A percentile compares a stretch with the other conserved stretches of the same genome.
Evolutionary conservation across 176 grass and related monocot genomes (phyloP).

Genomic region (Canna indica): DNA sequence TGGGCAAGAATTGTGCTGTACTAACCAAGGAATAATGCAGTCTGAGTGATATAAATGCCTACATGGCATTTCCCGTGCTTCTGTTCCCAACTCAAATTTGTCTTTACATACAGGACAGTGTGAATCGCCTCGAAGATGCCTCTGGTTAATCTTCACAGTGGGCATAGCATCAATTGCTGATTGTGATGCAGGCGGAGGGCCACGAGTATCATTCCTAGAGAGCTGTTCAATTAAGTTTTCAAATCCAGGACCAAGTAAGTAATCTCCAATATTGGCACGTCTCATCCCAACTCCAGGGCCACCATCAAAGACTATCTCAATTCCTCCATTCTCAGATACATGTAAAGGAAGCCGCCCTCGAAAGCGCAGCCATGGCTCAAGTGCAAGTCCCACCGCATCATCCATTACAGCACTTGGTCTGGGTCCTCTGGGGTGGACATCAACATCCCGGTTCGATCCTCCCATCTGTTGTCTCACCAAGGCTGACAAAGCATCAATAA

Average conservation of each 20-base stretch:
- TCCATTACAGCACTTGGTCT: constrained; percentile 7
- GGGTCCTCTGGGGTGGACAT: constrained; percentile 25
- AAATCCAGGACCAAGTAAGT: constrained; percentile 34
- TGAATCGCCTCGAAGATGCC: constrained; percentile 26
- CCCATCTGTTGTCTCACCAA: constrained; percentile 38
- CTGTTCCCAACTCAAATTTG: constrained; percentile 19
- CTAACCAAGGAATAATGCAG: constrained; percentile 26
- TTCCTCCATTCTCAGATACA: constrained; percentile 5
- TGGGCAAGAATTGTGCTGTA: constrained; percentile 26
- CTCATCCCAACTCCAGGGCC: constrained; percentile 26
- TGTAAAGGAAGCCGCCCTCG: constrained; percentile 28
- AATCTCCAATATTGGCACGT: constrained; percentile 38
- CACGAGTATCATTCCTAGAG: constrained; percentile 17
- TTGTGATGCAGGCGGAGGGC: constrained; percentile 24
- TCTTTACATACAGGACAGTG: constrained; percentile 30
- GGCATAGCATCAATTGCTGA: constrained; percentile 24
- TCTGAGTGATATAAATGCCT: constrained; percentile 29
- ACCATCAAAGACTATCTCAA: constrained; percentile 28
- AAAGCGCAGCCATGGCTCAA: constrained; percentile 31
- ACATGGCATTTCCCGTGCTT: constrained; percentile 29
- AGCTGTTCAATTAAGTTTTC: constrained; percentile 69
- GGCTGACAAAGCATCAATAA: constrained; percentile 69
- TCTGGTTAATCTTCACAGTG: constrained; percentile 23
- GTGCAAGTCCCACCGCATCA: constrained; percentile 9
- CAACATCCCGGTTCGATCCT: constrained; percentile 32